Conservation (phyloP, 2,329 filamentous ascomycete genomes). For the Blumeria hordei region DNA sequence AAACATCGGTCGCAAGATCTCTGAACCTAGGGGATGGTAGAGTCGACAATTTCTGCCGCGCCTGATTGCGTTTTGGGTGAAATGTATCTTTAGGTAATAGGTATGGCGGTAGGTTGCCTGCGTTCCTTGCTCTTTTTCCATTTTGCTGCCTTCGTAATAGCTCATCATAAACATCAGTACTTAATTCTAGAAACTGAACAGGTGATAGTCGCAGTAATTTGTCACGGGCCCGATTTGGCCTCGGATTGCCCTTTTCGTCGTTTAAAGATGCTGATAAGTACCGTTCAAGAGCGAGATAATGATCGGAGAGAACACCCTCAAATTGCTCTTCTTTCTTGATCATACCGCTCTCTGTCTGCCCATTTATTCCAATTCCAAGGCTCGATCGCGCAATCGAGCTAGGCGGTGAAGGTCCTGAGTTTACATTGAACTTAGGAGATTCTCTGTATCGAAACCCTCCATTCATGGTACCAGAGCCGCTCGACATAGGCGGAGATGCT, state of each 20-base stretch:
- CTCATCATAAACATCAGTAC: conserved; percentile 94
- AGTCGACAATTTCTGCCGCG: conserved; percentile 82
- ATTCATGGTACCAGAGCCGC: conserved; percentile 32
- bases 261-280: conserved; percentile 39
- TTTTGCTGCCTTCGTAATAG: conserved; percentile 61
- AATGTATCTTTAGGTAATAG: conserved; percentile 71
- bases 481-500: conserved; percentile 44
- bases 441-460: conserved; percentile 28
- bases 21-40: conserved; percentile 69
- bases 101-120: conserved; percentile 30
- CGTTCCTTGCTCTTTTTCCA: conserved; percentile 22
- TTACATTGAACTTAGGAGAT: conserved; percentile 17
- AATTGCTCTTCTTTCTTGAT: conserved; percentile 39
- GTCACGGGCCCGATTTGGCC: conserved; percentile 74
- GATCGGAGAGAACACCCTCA: conserved; percentile 43
- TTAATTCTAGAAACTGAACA: conserved; percentile 91
- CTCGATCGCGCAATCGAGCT: conserved; percentile 72
- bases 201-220: conserved; percentile 75
- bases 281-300: conserved; percentile 54
- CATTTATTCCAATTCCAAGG: conserved; percentile 48
- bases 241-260: conserved; percentile 50
- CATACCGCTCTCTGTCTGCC: conserved; percentile 39
- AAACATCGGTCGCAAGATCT: conserved; percentile 86
- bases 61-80: conserved; percentile 92
- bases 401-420: conserved; percentile 57